Conservation (phyloP, 768 basidiomycete species). For the Astraeus odoratus region DNA sequence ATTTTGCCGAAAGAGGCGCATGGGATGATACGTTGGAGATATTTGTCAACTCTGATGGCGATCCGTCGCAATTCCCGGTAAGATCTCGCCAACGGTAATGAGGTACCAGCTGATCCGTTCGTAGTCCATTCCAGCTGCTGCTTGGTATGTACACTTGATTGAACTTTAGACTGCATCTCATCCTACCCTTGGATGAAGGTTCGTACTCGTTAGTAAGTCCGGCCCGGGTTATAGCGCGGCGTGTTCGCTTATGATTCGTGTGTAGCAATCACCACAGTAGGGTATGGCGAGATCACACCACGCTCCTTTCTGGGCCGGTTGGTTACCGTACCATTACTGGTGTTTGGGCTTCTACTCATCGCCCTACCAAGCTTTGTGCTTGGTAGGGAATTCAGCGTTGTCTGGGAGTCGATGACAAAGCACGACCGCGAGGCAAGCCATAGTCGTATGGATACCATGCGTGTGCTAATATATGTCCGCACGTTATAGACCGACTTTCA, state of each 20-base stretch:
- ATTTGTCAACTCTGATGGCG: slow-evolving; percentile 82
- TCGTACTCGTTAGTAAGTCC: slow-evolving; percentile 71
- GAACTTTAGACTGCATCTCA: neutral
- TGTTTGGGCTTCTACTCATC: slow-evolving; percentile 83
- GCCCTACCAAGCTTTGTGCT: slow-evolving; percentile 90
- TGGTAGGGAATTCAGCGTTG: slow-evolving; percentile 83
- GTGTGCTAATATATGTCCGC: slow-evolving; percentile 1
- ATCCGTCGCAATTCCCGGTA: slow-evolving; percentile 73
- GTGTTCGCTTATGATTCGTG: neutral
- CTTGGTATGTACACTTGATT: slow-evolving; percentile 51
- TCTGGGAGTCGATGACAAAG: slow-evolving; percentile 78
- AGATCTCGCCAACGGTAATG: slow-evolving; percentile 12
- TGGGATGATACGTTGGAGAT: slow-evolving; percentile 79
- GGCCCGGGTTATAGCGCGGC: neutral
- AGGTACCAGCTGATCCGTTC: neutral
- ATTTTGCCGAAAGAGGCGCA: slow-evolving; percentile 84
- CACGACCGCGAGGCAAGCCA: slow-evolving; percentile 37
- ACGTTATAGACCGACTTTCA: slow-evolving; percentile 2
- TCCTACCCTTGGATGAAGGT: slow-evolving; percentile 30
- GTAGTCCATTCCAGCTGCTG: slow-evolving; percentile 66
- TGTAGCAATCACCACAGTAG: slow-evolving; percentile 79
- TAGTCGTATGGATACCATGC: neutral
- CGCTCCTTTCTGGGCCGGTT: slow-evolving; percentile 82
- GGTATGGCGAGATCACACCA: slow-evolving; percentile 90
- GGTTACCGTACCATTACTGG: slow-evolving; percentile 77